A percentile compares a stretch with the other conserved stretches of the same genome.
These are phyloP conservation scores for Dryas alaskensis DNA, from an alignment of 306 rosid genomes.

Conservation along the genomic window DNA sequence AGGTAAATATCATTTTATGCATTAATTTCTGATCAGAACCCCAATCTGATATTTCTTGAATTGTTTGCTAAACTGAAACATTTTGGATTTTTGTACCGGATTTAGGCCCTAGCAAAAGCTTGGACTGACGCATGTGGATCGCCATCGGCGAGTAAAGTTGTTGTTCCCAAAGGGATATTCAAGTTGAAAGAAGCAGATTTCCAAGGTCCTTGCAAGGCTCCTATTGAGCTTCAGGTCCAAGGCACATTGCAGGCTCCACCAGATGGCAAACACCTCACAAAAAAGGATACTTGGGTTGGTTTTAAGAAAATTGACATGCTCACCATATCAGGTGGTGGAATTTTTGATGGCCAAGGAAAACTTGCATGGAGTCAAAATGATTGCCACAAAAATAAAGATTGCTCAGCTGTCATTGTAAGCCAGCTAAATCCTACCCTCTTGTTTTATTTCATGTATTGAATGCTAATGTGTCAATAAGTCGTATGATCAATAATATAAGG, in stretches of 20 bases:
- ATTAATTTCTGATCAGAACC: too few species aligned
- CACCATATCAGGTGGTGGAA: slow-evolving; percentile 36
- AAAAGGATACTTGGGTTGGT: slow-evolving; percentile 30
- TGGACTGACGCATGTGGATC: slow-evolving; percentile 44
- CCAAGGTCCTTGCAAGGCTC: slow-evolving; percentile 46
- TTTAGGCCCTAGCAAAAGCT: slow-evolving; percentile 32
- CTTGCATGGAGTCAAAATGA: slow-evolving; percentile 31
- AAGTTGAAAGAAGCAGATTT: slow-evolving; percentile 13
- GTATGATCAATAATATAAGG: too few species aligned
- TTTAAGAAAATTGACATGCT: slow-evolving; percentile 22
- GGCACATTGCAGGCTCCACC: slow-evolving; percentile 37
- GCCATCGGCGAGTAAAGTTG: slow-evolving; percentile 21
- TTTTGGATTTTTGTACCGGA: neutral
- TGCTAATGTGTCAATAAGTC: too few species aligned
- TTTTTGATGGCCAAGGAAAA: slow-evolving; percentile 43
- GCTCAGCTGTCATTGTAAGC: neutral
- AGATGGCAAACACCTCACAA: neutral
- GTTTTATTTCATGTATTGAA: too few species aligned
- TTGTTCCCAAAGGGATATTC: slow-evolving; percentile 25
- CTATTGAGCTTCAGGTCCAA: slow-evolving; percentile 32
- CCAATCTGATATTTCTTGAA: too few species aligned
- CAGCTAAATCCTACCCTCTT: too few species aligned
- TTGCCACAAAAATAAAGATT: slow-evolving; percentile 3
- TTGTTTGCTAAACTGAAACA: too few species aligned
- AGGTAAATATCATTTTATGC: slow-evolving; percentile 11